phyloP scores from a whole-genome alignment of 192 early-diverging fungal species.

The Coemansia sp. region DNA sequence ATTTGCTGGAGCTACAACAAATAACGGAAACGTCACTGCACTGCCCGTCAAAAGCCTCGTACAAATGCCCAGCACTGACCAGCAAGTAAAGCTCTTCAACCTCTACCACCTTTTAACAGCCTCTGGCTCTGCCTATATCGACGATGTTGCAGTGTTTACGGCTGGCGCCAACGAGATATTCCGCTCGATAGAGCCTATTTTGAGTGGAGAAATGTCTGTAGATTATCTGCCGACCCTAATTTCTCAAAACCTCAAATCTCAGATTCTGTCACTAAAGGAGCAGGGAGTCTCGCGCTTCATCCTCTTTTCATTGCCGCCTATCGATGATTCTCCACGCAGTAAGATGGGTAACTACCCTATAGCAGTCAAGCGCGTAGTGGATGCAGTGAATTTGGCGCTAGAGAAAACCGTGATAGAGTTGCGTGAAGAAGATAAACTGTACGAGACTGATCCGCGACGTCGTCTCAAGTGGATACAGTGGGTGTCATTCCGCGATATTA shows the following conservation, averaged over 20 bases:
- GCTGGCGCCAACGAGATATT: constrained; percentile 54
- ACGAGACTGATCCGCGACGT: constrained; percentile 36
- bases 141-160: constrained; percentile 51
- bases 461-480: constrained; percentile 50
- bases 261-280: constrained; percentile 49
- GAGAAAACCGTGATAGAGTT: constrained; percentile 45
- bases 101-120: constrained; percentile 47
- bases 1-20: constrained; percentile 52
- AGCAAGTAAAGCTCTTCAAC: constrained; percentile 54
- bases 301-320: constrained; percentile 51
- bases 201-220: constrained; percentile 29
- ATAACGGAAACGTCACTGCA: constrained; percentile 52
- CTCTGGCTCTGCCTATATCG: constrained; percentile 41
- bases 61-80: constrained; percentile 53
- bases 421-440: constrained; percentile 41
- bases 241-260: constrained; percentile 38
- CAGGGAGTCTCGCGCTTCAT: constrained; percentile 44
- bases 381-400: constrained; percentile 39
- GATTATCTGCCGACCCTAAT: constrained; percentile 51
- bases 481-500: constrained; percentile 48
- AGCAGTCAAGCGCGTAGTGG: constrained; percentile 35
- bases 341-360: constrained; percentile 53
- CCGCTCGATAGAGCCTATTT: constrained; percentile 49
- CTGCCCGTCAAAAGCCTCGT: constrained; percentile 47
- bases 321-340: constrained; percentile 54